Conservation (phyloP, 306 rosid genomes). For the Vigna mungo region DNA sequence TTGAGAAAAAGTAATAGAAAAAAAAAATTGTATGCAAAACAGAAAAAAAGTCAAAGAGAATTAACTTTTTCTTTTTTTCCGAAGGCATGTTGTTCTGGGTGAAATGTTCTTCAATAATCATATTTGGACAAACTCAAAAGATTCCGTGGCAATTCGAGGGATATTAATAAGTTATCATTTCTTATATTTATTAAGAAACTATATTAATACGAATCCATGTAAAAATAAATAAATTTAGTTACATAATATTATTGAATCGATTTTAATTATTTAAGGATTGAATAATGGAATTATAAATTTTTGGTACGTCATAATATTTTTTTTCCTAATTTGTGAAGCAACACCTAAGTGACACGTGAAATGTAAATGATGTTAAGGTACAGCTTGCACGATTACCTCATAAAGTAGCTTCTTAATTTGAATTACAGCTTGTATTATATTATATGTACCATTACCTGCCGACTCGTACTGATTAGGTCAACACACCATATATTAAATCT, state of each 20-base stretch:
- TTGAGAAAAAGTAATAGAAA: not conserved
- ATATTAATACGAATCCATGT: not conserved
- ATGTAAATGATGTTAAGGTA: slow-evolving; percentile 41
- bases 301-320: not conserved
- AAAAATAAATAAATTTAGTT: not conserved
- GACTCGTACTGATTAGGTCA: slow-evolving; percentile 32
- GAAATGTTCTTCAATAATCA: not conserved
- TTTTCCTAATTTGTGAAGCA: slow-evolving; percentile 43
- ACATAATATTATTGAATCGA: not conserved
- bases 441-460: not conserved
- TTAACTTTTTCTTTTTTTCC: not conserved
- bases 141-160: not conserved
- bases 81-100: not conserved
- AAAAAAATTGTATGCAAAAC: not conserved
- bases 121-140: not conserved
- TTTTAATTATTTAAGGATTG: not conserved
- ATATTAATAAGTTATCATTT: not conserved
- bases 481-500: not conserved
- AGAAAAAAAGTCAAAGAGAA: not conserved
- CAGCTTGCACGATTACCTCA: slow-evolving; percentile 19
- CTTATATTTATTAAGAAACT: not conserved
- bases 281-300: not conserved
- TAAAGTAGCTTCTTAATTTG: slow-evolving; percentile 26
- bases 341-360: slow-evolving; percentile 45
- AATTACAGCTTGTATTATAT: slow-evolving; percentile 22